Evolutionary conservation across 805 yeast species (phyloP), one percentile per base, ranked within the genome.

Genomic region (Suhomyces faveliae): DNA sequence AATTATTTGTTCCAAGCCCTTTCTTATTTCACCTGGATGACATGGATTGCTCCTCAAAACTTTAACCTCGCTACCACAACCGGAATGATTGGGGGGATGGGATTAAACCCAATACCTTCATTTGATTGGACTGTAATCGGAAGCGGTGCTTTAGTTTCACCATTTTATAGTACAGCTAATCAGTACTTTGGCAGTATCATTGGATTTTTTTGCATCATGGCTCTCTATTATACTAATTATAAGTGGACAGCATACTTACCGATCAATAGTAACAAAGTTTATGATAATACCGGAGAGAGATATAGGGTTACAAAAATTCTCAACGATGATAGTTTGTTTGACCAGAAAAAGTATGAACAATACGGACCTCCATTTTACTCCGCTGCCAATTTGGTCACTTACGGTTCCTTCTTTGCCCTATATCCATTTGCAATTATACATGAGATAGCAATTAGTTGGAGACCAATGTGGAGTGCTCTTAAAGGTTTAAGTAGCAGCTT

Each of bases 41-140:
- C 78, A 4, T 81, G 85, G 85, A 80, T 80, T 42, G 61, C 63
- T 3, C 85, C 84, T n/a, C 50, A 71, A 29, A 79, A 78, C 57
- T 66, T 74, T 50, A 72, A 74, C 51, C 61, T 81, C 46, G 78
- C 79, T n/a, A 55, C 61, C 6, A 61, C 80, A 12, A 75, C 83
- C 10, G 85, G 86, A 24, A 57, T 68, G n/a, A 45, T 51, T 7
- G 41, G 48, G 25, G 84, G 43, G 23, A 39, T 43, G 38, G 45
- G 20, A n/a, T 43, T 20, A 35, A 48, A 10, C 46, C 47, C 41
- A 33, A 48, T 39, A 21, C 44, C 40, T 24, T 33, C 29, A 6
- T 51, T 30, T 33, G 45, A 42, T 11, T 42, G 45, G 45, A 7
- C 29, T 2, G n/a, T n/a, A n/a, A n/a, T n/a, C n/a, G n/a, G n/a